Evolutionary conservation across 1,139 yeast genomes (phyloP).

Genomic region (Nadsonia starkeyi-henricii): DNA sequence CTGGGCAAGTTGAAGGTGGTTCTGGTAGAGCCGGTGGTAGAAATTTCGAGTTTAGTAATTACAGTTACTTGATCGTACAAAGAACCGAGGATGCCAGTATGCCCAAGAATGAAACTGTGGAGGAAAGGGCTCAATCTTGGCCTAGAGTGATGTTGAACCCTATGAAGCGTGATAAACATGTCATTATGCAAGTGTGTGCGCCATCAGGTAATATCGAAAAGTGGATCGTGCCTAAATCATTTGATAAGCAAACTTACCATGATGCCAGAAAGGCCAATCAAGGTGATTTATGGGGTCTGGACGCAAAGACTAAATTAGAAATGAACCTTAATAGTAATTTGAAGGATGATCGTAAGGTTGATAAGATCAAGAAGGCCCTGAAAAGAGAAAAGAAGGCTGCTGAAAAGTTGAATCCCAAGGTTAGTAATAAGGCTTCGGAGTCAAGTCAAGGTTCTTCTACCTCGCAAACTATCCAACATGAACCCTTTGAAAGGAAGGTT

Average conservation of each 20-base stretch:
- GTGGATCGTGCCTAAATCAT: conserved; percentile 77
- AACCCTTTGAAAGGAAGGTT: neutral
- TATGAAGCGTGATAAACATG: conserved; percentile 68
- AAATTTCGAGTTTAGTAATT: conserved; percentile 61
- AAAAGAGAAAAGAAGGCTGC: conserved; percentile 9
- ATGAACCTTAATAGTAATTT: neutral
- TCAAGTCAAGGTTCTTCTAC: neutral
- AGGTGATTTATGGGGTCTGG: conserved; percentile 88
- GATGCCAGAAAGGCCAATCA: conserved; percentile 75
- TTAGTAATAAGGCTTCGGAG: neutral
- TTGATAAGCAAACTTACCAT: conserved; percentile 62
- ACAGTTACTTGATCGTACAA: conserved; percentile 61
- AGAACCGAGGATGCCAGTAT: conserved; percentile 22
- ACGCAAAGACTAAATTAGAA: conserved; percentile 38
- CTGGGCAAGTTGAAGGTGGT: conserved; percentile 38
- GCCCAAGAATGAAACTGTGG: conserved; percentile 4
- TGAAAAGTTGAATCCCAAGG: conserved; percentile 1
- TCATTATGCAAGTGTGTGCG: conserved; percentile 65
- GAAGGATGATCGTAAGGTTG: conserved; percentile 3
- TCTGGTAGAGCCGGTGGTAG: conserved; percentile 65
- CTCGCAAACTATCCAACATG: neutral
- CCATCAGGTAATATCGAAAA: conserved; percentile 67
- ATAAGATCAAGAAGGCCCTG: conserved; percentile 9
- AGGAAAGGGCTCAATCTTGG: conserved; percentile 9
- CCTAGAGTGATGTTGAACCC: conserved; percentile 67